Percentiles rank a stretch among this genome's conserved stretches.
phyloP scores from a whole-genome alignment of 139 green algal species.

The Picochlorum sp. region DNA sequence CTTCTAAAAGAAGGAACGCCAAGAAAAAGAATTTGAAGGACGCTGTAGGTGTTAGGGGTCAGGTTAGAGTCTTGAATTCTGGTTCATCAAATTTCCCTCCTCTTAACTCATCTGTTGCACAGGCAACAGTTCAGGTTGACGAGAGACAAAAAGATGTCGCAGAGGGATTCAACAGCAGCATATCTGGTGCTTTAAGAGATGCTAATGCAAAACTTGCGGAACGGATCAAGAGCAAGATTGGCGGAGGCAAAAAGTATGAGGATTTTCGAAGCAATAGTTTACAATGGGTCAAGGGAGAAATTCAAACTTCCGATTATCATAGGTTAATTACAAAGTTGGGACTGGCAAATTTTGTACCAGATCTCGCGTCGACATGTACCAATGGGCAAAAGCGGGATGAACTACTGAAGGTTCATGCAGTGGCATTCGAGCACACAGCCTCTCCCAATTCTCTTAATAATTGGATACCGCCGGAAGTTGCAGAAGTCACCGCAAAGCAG shows the following conservation, averaged over 20 bases:
- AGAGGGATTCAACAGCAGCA: too few relatives aligned
- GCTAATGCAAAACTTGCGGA: slow-evolving; percentile 57
- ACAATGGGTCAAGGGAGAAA: slow-evolving; percentile 34
- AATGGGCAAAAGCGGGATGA: slow-evolving; percentile 25
- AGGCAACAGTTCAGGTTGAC: slow-evolving; percentile 1
- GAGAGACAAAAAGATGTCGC: neutral
- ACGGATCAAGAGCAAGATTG: slow-evolving; percentile 38
- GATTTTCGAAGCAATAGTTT: slow-evolving; percentile 27
- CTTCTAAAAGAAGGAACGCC: slow-evolving; percentile 25
- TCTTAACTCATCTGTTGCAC: neutral
- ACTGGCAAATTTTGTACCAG: slow-evolving; percentile 38
- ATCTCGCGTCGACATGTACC: slow-evolving; percentile 57
- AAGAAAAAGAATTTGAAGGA: slow-evolving; percentile 31
- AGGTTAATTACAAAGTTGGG: slow-evolving; percentile 27
- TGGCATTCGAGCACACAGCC: slow-evolving; percentile 16
- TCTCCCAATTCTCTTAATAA: neutral
- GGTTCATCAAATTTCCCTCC: too few relatives aligned
- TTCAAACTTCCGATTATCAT: slow-evolving; percentile 29
- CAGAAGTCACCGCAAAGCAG: slow-evolving; percentile 28
- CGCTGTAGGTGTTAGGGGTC: slow-evolving; percentile 6
- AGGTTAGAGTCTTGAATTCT: neutral
- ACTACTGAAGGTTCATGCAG: slow-evolving; percentile 43
- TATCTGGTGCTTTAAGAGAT: slow-evolving; percentile 45
- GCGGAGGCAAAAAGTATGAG: slow-evolving; percentile 26
- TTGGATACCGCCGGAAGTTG: slow-evolving; percentile 61